A percentile compares a stretch with the other conserved stretches of the same genome.
phyloP scores from a whole-genome alignment of 73 alveolate genomes.

The Symbiodinium pilosum region DNA sequence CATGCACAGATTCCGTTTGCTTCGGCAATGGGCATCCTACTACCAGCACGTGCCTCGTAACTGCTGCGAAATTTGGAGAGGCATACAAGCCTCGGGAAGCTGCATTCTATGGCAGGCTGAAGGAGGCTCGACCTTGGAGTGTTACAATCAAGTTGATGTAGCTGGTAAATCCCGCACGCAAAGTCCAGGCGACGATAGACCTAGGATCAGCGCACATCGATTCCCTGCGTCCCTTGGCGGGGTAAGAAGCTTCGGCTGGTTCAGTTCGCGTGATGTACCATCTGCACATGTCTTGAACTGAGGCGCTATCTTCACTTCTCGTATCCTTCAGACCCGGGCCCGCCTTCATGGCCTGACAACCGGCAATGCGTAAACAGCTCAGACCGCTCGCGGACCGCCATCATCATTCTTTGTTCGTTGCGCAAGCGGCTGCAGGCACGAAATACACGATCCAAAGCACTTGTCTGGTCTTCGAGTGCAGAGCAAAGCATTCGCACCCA shows the following conservation, averaged over 20 bases:
- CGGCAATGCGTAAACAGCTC: conserved; percentile 11
- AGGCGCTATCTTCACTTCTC: conserved; percentile 87
- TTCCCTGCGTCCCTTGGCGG: conserved; percentile 42
- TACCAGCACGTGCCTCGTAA: background rate
- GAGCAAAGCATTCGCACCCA: too few relatives aligned
- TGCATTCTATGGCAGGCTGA: conserved; percentile 91
- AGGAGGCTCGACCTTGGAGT: conserved; percentile 22
- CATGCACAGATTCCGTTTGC: too few relatives aligned
- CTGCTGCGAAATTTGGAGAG: background rate
- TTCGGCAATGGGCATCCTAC: too few relatives aligned
- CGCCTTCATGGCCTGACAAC: conserved; percentile 79
- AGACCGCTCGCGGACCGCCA: too few relatives aligned
- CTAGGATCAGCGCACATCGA: conserved; percentile 88
- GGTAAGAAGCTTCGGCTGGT: too few relatives aligned
- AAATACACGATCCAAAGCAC: background rate
- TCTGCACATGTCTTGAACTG: too few relatives aligned
- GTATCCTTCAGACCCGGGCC: conserved; percentile 64
- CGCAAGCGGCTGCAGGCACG: background rate
- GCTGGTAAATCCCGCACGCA: background rate
- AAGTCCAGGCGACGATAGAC: conserved; percentile 74
- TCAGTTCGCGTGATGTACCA: too few relatives aligned
- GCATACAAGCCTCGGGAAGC: conserved; percentile 91
- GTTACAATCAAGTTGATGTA: background rate
- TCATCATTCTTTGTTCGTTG: too few relatives aligned
- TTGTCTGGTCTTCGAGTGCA: conserved; percentile 12